Evolutionary conservation across 1,139 yeast genomes (phyloP), one percentile per base, ranked within the genome.

Genomic region (Blastobotrys aristatus): DNA sequence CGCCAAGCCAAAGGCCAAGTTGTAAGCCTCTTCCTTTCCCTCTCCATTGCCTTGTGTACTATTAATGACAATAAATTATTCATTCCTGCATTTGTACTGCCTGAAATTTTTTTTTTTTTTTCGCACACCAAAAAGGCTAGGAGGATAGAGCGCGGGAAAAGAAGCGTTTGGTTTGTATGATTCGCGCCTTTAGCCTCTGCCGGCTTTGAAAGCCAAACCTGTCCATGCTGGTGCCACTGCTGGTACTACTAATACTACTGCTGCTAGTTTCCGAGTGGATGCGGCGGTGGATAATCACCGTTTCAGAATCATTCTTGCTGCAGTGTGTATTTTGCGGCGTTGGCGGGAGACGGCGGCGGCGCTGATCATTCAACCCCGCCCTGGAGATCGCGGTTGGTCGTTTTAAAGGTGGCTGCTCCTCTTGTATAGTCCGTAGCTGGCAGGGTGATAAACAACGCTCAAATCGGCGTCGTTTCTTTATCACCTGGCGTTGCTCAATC

Each of bases 1-100:
- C 48, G 77, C 84, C 48, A 81, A 76, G 60, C 59, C 65, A 20
- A 71, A 72, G 66, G 66, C 80, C 43, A 77, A 76, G 66, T 67
- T 77, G 47, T 75, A 63, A 59, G 39, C 32, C 21, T n/a, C n/a
- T n/a, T n/a, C n/a, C n/a, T n/a, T n/a, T n/a, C n/a, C n/a, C n/a
- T n/a, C n/a, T n/a, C n/a, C n/a, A n/a, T n/a, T n/a, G n/a, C n/a
- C n/a, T 22, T n/a, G n/a, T n/a, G n/a, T n/a, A n/a, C n/a, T n/a
- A n/a, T n/a, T n/a, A n/a, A n/a, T n/a, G n/a, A 17, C 11, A 33
- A 7, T n/a, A 24, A 17, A 39, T 29, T 39, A 39, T 6, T 39
- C 4, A 17, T 26, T 39, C 3, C 10, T 27, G 13, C 16, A 30
- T 27, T 29, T 27, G 24, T 39, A 13, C 11, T 39, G 18, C 31